Evolutionary conservation across 495 filamentous ascomycete genomes (phyloP).

Genomic region (Aspergillus sparsus): DNA sequence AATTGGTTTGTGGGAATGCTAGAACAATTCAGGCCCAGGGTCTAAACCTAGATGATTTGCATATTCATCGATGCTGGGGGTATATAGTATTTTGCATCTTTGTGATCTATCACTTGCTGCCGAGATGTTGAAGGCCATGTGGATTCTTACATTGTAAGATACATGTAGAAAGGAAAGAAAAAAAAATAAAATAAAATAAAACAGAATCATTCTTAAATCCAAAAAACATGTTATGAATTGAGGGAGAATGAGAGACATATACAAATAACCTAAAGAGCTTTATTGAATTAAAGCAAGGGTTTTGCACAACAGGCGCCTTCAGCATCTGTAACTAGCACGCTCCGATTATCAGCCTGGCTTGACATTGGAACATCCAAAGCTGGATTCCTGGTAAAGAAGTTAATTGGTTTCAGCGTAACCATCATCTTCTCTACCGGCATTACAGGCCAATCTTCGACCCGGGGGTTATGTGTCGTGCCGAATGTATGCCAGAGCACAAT

Average conservation of each 20-base stretch:
- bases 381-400: constrained; percentile 73
- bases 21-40: too few species aligned
- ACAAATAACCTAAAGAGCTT: background rate
- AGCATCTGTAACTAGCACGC: constrained; percentile 27
- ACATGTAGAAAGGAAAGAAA: too few species aligned
- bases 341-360: constrained; percentile 34
- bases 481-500: constrained; percentile 56
- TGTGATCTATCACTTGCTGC: too few species aligned
- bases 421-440: constrained; percentile 55
- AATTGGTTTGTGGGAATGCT: too few species aligned
- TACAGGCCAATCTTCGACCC: constrained; percentile 64
- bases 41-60: too few species aligned
- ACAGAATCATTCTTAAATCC: too few species aligned
- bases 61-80: too few species aligned
- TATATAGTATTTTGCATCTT: too few species aligned
- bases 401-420: constrained; percentile 65
- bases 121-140: too few species aligned
- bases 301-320: background rate
- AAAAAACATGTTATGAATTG: background rate
- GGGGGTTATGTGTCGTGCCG: constrained; percentile 60
- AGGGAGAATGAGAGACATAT: background rate
- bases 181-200: too few species aligned
- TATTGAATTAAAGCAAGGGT: background rate
- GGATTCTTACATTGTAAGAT: too few species aligned
- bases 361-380: constrained; percentile 44